A percentile compares a stretch with the other conserved stretches of the same genome.
Evolutionary conservation across 1,284 basidiomycete genomes (phyloP).

Genomic region (Naganishia sp.): DNA sequence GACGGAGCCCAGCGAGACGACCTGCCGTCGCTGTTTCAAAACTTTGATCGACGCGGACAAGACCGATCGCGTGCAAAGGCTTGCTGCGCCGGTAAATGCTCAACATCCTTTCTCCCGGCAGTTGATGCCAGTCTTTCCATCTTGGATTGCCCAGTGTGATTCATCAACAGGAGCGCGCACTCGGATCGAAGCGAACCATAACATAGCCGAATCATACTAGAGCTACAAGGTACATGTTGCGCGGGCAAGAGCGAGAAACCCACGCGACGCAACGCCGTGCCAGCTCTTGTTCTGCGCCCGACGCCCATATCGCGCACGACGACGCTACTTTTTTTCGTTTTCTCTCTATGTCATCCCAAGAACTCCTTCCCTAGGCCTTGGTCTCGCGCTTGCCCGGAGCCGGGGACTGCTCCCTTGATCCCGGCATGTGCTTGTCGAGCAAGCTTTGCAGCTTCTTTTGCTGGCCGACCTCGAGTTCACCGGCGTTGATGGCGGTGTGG

Average conservation of each 20-base stretch:
- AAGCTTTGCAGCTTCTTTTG: slow-evolving; percentile 81
- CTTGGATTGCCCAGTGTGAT: no score
- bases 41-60: slow-evolving; percentile 4
- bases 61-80: slow-evolving; percentile 3
- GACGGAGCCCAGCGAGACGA: no score
- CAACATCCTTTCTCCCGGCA: no score
- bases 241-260: neutral
- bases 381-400: slow-evolving; percentile 15
- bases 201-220: neutral
- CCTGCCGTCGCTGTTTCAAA: slow-evolving; percentile 11
- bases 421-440: slow-evolving; percentile 57
- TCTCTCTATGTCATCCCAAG: neutral
- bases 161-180: no score
- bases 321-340: neutral
- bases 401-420: slow-evolving; percentile 22
- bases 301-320: neutral
- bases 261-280: neutral
- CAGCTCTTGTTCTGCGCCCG: neutral
- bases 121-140: no score
- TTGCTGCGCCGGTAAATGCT: no score
- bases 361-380: neutral
- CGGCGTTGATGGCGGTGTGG: slow-evolving; percentile 83
- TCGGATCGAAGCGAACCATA: neutral
- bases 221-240: slow-evolving; percentile 9
- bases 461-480: slow-evolving; percentile 82